A percentile compares a stretch with the other conserved stretches of the same genome.
phyloP scores from a whole-genome alignment of 768 basidiomycete species.

The Cystobasidium onofrii region DNA sequence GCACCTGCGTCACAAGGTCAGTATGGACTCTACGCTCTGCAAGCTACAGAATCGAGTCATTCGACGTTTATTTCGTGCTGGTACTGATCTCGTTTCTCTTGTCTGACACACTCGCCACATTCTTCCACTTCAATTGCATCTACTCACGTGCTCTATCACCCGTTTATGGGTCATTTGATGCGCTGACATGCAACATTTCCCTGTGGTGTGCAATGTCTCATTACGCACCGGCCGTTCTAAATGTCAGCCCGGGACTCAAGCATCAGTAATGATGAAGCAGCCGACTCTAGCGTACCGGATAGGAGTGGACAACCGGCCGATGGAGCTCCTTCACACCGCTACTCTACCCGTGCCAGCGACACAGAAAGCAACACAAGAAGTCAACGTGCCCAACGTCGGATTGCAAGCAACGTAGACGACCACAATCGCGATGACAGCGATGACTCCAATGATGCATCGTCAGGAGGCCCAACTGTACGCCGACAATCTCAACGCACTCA shows the following conservation, averaged over 20 bases:
- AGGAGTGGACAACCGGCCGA: background rate
- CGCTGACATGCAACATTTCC: too few species aligned
- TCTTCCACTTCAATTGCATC: background rate
- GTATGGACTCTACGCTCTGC: background rate
- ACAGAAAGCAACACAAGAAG: background rate
- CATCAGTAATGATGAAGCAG: too few species aligned
- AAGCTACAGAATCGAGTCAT: too few species aligned
- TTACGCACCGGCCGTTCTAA: too few species aligned
- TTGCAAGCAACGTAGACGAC: background rate
- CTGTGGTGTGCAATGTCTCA: too few species aligned
- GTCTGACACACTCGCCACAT: background rate
- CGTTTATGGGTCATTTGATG: too few species aligned
- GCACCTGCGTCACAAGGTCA: background rate
- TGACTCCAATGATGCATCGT: too few species aligned
- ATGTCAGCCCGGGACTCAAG: background rate
- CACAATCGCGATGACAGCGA: background rate
- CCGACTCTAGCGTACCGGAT: too few species aligned
- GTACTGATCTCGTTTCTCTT: background rate
- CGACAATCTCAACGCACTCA: too few species aligned
- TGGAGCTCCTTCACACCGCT: background rate
- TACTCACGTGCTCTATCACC: background rate
- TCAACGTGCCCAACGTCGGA: background rate
- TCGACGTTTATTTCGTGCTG: background rate
- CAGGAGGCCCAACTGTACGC: too few species aligned
- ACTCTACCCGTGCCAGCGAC: background rate